phyloP scores from a whole-genome alignment of 2,329 filamentous ascomycete species.

The Didymella exigua region DNA sequence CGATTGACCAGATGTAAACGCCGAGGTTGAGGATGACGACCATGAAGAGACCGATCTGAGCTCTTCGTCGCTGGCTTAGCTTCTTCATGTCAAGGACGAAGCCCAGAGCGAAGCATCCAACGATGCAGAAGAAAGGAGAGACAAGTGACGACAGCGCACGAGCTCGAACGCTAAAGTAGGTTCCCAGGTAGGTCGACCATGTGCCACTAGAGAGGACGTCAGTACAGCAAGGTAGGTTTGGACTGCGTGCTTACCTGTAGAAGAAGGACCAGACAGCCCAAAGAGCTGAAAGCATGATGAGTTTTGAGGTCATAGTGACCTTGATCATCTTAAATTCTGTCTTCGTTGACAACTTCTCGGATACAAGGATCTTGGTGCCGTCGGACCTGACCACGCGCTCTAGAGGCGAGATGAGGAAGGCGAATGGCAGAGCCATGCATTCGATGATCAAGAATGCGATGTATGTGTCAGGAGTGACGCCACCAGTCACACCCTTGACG shows the following conservation, averaged over 20 bases:
- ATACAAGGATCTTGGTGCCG: constrained; percentile 51
- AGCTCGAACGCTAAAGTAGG: constrained; percentile 54
- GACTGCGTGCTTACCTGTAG: constrained; percentile 35
- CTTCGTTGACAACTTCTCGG: constrained; percentile 50
- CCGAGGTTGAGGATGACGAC: constrained; percentile 55
- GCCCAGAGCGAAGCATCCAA: constrained; percentile 57
- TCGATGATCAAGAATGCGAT: constrained; percentile 57
- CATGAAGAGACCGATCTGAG: constrained; percentile 53
- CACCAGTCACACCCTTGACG: constrained; percentile 38
- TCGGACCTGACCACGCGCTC: constrained; percentile 55
- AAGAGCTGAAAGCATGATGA: constrained; percentile 49
- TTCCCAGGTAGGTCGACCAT: constrained; percentile 55
- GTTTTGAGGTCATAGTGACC: constrained; percentile 45
- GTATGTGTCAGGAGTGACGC: constrained; percentile 54
- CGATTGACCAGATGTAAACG: constrained; percentile 59
- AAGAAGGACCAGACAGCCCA: constrained; percentile 58
- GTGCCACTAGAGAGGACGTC: constrained; percentile 43
- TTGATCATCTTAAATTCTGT: constrained; percentile 50
- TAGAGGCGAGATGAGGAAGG: constrained; percentile 54
- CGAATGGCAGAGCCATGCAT: constrained; percentile 54
- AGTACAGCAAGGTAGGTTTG: not conserved
- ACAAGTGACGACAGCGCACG: constrained; percentile 54
- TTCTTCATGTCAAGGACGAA: constrained; percentile 70
- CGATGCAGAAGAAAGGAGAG: constrained; percentile 58
- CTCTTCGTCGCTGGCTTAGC: constrained; percentile 61